phyloP scores from a whole-genome alignment of 768 basidiomycete genomes.

The Boletus tomentosulus region DNA sequence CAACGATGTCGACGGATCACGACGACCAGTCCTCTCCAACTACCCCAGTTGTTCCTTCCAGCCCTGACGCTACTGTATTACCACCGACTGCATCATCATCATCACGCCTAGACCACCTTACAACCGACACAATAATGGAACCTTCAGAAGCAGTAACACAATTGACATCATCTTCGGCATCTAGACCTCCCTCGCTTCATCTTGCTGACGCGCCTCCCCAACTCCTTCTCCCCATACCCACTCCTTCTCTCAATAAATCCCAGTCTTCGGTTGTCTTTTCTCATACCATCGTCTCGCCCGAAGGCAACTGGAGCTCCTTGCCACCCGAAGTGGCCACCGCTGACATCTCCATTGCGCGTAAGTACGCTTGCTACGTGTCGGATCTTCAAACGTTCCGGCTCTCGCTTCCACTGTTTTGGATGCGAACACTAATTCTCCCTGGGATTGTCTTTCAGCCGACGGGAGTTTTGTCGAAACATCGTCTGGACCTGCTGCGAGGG shows the following conservation, averaged over 20 bases:
- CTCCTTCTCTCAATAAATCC: constrained; percentile 34
- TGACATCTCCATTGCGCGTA: constrained; percentile 58
- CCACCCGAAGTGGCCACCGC: constrained; percentile 50
- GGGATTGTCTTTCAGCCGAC: constrained; percentile 46
- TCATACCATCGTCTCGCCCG: constrained; percentile 34
- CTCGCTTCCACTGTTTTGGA: background rate
- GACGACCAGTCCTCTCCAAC: constrained; percentile 17
- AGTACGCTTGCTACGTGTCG: constrained; percentile 24
- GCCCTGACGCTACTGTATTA: constrained; percentile 24
- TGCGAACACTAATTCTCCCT: constrained; percentile 4
- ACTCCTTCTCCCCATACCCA: constrained; percentile 42
- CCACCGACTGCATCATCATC: constrained; percentile 17
- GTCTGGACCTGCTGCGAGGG: constrained; percentile 68
- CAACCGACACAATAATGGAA: constrained; percentile 19
- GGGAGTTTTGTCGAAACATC: constrained; percentile 78
- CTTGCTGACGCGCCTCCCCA: constrained; percentile 21
- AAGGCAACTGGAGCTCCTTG: constrained; percentile 38
- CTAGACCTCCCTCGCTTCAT: constrained; percentile 19
- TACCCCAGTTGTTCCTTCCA: constrained; percentile 9
- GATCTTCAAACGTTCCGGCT: constrained; percentile 3
- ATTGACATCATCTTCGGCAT: constrained; percentile 9
- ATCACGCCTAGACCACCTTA: constrained; percentile 20
- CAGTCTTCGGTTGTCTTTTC: constrained; percentile 44
- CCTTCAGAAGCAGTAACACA: constrained; percentile 16
- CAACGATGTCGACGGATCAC: constrained; percentile 25